Base-by-base conservation (phyloP, 169 alveolate species). In the Plasmodium sp. region DNA sequence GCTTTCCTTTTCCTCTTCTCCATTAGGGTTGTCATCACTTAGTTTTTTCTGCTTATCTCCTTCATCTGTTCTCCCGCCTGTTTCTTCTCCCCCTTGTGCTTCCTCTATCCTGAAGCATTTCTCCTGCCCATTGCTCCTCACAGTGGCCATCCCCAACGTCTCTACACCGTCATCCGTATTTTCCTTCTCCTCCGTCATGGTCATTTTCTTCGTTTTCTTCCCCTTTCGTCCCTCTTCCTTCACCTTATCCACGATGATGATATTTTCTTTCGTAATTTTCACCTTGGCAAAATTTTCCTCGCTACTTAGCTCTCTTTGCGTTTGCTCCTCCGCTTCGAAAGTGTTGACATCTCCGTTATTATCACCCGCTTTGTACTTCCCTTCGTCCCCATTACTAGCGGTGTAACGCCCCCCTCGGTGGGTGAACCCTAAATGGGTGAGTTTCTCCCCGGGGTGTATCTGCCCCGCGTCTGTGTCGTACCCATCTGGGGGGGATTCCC, bases 231-330 rank as follows among this genome's bases (percentile, higher is more conserved):
- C 43, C 12, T 86, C 86, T 4, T 86, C 84, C 31, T 77, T 54
- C 72, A 86, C 54, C 5, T 56, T 84, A 7, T 77, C 43, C 7
- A 86, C 39, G 36, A 77, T 86, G 36, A 86, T 86, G 36, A 86
- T 86, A 86, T 86, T 86, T 75, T 86, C 93, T 16, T 86, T 86
- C 1, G 93, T 86, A 14, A 86, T 86, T 51, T 77, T 86, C 14
- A 86, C 93, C 41, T 86, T 86, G 1, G 93, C 45, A 18, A 71
- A 86, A 14, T 31, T 86, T 51, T 75, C 93, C 3, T 22, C 86
- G 36, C 48, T 81, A 31, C 39, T 81, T 48, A 43, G n/a, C 10
- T 82, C 75, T 51, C 48, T 10, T 45, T 51, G 36, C 54, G 43
- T 22, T n/a, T 2, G 27, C n/a, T 54, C 73, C 16, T 27, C 22